Evolutionary conservation across 768 basidiomycete genomes (phyloP), one percentile per base, ranked within the genome.

Genomic region (Exidia glandulosa): DNA sequence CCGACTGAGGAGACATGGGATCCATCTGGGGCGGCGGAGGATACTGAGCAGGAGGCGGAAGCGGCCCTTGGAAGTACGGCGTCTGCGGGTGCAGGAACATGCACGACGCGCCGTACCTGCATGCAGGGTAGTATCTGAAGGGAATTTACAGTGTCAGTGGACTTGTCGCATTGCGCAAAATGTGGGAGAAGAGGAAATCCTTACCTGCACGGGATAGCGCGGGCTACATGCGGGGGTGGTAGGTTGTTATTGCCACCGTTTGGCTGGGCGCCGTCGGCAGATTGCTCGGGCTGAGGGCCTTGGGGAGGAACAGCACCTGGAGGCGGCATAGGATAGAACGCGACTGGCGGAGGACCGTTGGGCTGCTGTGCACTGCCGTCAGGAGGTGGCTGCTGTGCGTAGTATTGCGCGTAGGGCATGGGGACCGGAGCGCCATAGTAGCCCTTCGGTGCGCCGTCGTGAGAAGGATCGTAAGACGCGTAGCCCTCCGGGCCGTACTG

Each of bases 141-240:
- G 41, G 32, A 41, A 34, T 37, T 57, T 33, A 50, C 25, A 30
- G 55, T 19, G 50, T 13, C 7, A 54, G 6, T 14, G 9, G 50
- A 6, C 27, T 27, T 25, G 50, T n/a, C 27, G 50, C 25, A 47
- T 32, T 30, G 29, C 25, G 23, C 14, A 47, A 32, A 16, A 29
- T 50, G 13, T 23, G 14, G 23, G 14, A 48, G 45, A 48, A 33
- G 31, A 52, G 34, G 34, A 59, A 10, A 23, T 47, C 57, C 68
- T 23, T 45, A 67, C 68, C 68, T 79, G 80, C 90, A 93, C 16
- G 90, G 90, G 64, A 93, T 93, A 67, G 81, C 80, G 62, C 87
- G 79, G 25, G 90, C 88, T 48, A 93, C 75, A 65, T 93, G 89
- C 12, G 88, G 87, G n/a, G 89, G 90, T 48, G 89, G 87, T 29